Base-by-base conservation (phyloP, 2,329 filamentous ascomycete species). In the Aspergillus intermedius region DNA sequence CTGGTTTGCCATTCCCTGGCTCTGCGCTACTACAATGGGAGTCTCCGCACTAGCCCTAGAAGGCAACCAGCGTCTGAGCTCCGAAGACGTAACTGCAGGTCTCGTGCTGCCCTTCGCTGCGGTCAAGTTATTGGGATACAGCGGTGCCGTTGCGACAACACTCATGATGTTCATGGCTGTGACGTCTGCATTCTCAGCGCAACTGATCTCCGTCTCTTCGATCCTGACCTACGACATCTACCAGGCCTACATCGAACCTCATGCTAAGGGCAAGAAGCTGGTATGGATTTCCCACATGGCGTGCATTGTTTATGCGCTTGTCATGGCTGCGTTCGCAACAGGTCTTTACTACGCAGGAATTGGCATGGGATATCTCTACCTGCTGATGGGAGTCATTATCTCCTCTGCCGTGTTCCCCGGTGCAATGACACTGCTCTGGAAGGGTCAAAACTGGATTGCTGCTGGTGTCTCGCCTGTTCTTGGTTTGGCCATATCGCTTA, bases 1-100 rank as follows among this genome's bases (percentile, higher is more conserved):
- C 44, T 95, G 90, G 90, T 95, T 95, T 58, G 90, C 90, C 1
- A 94, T 96, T 46, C 91, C 91, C 0, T 95, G 88, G 87, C 77
- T 95, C 8, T 87, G 83, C 2, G 89, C 90, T 1, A 95, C 88
- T 0, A 95, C 90, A 1, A 87, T 95, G 82, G 90, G 90, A 28
- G 78, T 95, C 5, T 80, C 87, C 1, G 88, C 87, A 3, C 75
- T 95, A 6, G 87, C 88, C 0, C 77, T 95, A 1, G 89, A 95
- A 66, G 81, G 76, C 54, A 85, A 81, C 81, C 73, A 84, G 51
- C 81, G 88, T 34, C 88, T 95, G 80, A 72, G 77, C 7, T 74
- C 81, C 0, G 79, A 78, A 4, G 88, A 95, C 51, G 87, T 95
- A 0, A 84, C 82, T 1, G 88, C 88, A 4, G 91, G 91, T 2